Evolutionary conservation across 2,329 filamentous ascomycete species (phyloP).

Genomic region (Ascosphaera pollenicola): DNA sequence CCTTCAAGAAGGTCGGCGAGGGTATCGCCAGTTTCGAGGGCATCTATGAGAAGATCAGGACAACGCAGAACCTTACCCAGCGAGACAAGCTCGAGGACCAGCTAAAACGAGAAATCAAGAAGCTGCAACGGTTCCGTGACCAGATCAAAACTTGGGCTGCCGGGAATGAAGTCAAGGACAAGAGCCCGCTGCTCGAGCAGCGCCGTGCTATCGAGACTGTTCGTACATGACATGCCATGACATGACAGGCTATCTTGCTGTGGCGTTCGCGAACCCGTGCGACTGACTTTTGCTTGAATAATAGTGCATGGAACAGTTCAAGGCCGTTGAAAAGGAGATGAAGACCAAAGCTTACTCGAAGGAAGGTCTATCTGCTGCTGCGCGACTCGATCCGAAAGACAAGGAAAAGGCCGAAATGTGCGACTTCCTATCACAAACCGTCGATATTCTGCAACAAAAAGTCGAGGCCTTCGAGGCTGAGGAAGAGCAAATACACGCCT

Average conservation of each 20-base stretch:
- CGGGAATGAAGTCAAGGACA: constrained; percentile 99
- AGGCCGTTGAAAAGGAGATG: constrained; percentile 99
- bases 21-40: constrained; percentile 78
- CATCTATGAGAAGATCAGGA: constrained; percentile 95
- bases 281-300: too few relatives aligned
- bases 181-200: constrained; percentile 81
- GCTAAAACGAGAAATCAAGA: constrained; percentile 99
- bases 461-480: constrained; percentile 88
- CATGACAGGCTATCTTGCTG: too few relatives aligned
- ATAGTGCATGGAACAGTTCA: constrained; percentile 84
- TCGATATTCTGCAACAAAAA: constrained; percentile 82
- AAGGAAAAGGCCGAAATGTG: constrained; percentile 76
- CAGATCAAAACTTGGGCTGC: constrained; percentile 99
- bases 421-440: constrained; percentile 68
- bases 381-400: constrained; percentile 92
- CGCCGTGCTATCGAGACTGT: constrained; percentile 96
- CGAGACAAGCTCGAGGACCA: constrained; percentile 98
- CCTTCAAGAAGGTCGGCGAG: constrained; percentile 95
- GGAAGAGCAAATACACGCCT: constrained; percentile 62
- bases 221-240: too few relatives aligned
- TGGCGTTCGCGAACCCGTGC: constrained; percentile 2
- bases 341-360: constrained; percentile 99
- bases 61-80: constrained; percentile 77
- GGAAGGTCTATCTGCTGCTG: constrained; percentile 76
- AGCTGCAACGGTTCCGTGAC: constrained; percentile 87